phyloP scores from a whole-genome alignment of 352 stramenopile species.

The Halophytophthora batemanensis region DNA sequence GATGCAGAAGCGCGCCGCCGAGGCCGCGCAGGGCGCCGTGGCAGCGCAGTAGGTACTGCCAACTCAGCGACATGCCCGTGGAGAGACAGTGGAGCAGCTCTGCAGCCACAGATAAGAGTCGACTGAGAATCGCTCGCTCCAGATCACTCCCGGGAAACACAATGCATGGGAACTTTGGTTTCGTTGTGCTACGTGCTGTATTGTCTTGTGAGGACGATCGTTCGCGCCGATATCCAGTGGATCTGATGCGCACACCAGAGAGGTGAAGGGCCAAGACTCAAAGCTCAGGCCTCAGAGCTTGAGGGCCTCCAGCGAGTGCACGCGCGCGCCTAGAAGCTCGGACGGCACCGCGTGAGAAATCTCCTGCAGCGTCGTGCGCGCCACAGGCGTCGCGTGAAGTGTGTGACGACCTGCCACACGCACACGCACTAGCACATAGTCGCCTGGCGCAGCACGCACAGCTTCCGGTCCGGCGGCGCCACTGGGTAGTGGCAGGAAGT shows the following conservation, averaged over 20 bases:
- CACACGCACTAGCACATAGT: slow-evolving; percentile 85
- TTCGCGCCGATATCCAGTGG: too few relatives aligned
- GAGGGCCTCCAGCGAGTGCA: slow-evolving; percentile 37
- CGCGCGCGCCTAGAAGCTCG: slow-evolving; percentile 56
- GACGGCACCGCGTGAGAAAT: slow-evolving; percentile 43
- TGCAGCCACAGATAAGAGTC: too few relatives aligned
- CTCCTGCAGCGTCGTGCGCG: slow-evolving; percentile 71
- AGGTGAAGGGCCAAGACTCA: neutral
- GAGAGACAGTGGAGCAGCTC: too few relatives aligned
- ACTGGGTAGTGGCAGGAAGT: slow-evolving; percentile 48
- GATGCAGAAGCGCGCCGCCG: slow-evolving; percentile 84
- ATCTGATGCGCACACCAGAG: too few relatives aligned
- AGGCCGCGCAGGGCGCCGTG: slow-evolving; percentile 65
- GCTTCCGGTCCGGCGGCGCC: slow-evolving; percentile 17
- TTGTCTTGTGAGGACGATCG: too few relatives aligned
- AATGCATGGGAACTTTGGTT: too few relatives aligned
- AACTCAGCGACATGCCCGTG: too few relatives aligned
- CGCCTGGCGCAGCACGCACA: slow-evolving; percentile 52
- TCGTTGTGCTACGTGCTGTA: too few relatives aligned
- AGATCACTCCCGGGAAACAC: too few relatives aligned
- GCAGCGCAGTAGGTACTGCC: slow-evolving; percentile 28
- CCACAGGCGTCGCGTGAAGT: slow-evolving; percentile 75
- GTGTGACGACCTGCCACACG: slow-evolving; percentile 80
- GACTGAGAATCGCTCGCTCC: too few relatives aligned
- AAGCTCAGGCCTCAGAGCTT: slow-evolving; percentile 13